A percentile compares a stretch with the other conserved stretches of the same genome.
Evolutionary conservation across 192 early-diverging fungal genomes (phyloP).

Genomic region (Lobosporangium transversale): DNA sequence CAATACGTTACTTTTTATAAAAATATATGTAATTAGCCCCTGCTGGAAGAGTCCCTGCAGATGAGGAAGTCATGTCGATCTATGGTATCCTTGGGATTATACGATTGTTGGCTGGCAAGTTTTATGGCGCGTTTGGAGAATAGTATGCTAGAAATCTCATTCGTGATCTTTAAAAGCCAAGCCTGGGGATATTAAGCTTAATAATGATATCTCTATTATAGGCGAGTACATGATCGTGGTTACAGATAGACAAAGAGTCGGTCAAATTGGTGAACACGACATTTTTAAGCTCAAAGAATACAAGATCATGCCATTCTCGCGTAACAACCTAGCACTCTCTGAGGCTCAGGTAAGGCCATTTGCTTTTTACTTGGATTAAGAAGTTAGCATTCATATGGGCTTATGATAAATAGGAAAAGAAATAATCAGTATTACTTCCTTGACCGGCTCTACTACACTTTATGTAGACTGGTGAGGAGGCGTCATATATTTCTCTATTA

Average conservation of each 20-base stretch:
- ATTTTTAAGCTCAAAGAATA: constrained; percentile 72
- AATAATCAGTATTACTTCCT: no score
- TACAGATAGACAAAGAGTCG: constrained; percentile 70
- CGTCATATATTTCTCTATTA: constrained; percentile 58
- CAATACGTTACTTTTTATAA: not conserved
- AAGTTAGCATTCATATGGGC: no score
- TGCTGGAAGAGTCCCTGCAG: constrained; percentile 35
- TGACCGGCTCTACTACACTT: no score
- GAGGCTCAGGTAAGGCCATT: constrained; percentile 58
- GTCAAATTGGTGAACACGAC: constrained; percentile 68
- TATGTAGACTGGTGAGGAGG: constrained; percentile 58
- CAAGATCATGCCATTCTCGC: constrained; percentile 61
- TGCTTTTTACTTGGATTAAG: no score
- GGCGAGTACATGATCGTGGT: constrained; percentile 85
- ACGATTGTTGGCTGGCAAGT: constrained; percentile 69
- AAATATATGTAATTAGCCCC: no score
- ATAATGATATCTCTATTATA: constrained; percentile 19
- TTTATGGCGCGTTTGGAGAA: not conserved
- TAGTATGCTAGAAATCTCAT: no score
- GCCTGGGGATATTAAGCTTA: not conserved
- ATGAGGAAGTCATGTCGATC: constrained; percentile 66
- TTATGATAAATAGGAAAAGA: no score
- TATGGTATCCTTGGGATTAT: constrained; percentile 81
- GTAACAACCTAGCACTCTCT: constrained; percentile 46
- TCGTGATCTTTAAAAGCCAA: not conserved